Percentiles rank a stretch among this genome's conserved stretches.
Conservation (phyloP, 2,329 filamentous ascomycete genomes). For the Trichoderma harzianum region DNA sequence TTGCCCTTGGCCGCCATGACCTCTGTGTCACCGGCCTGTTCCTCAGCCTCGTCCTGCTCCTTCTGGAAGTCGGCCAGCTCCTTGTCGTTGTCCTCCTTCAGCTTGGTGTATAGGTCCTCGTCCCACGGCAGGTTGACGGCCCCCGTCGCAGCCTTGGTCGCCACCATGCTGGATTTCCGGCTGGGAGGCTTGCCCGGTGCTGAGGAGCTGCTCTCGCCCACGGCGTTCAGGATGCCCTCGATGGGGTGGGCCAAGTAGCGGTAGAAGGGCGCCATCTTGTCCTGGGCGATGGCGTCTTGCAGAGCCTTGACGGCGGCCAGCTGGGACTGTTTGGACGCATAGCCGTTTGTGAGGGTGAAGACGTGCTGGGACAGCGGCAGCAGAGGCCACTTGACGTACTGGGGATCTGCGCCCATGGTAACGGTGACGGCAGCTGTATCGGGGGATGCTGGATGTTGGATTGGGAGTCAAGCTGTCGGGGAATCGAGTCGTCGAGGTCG, state of each 20-base stretch:
- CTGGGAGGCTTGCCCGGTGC: conserved; percentile 55
- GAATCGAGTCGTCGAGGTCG: background rate
- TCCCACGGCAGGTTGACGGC: conserved; percentile 82
- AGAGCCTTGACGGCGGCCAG: conserved; percentile 69
- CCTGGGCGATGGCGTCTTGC: conserved; percentile 76
- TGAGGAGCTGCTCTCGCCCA: conserved; percentile 59
- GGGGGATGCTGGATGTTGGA: background rate
- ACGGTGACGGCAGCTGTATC: conserved; percentile 31
- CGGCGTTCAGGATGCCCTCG: conserved; percentile 75
- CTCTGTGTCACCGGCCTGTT: conserved; percentile 95
- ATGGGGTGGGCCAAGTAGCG: conserved; percentile 77
- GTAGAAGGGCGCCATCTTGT: conserved; percentile 87
- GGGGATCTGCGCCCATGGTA: conserved; percentile 72
- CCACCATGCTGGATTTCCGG: conserved; percentile 73
- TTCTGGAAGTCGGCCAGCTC: conserved; percentile 76
- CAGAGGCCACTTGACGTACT: conserved; percentile 81
- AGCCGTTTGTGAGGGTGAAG: conserved; percentile 80
- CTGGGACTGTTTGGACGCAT: conserved; percentile 62
- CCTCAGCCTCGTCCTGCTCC: conserved; percentile 88
- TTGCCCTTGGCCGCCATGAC: conserved; percentile 90
- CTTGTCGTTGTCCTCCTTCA: conserved; percentile 73
- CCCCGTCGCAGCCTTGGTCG: conserved; percentile 62
- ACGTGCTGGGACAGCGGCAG: conserved; percentile 80
- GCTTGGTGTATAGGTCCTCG: conserved; percentile 75
- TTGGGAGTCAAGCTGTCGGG: background rate